phyloP scores from a whole-genome alignment of 2,329 filamentous ascomycete species.

The Annulohypoxylon truncatum region DNA sequence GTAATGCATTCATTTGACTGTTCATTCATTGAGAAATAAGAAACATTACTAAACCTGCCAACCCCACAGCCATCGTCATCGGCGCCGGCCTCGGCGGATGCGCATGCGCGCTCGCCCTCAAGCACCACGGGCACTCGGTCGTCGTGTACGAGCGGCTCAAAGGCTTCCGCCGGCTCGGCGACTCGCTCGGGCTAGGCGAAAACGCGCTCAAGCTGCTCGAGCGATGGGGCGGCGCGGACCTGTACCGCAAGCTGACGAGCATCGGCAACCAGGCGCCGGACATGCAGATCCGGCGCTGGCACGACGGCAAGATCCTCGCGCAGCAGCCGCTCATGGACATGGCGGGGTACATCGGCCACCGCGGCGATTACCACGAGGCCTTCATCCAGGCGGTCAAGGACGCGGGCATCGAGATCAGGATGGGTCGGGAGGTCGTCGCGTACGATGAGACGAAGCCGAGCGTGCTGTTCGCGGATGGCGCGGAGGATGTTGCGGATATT shows the following conservation, averaged over 20 bases:
- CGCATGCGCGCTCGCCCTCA: conserved; percentile 60
- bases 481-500: conserved; percentile 57
- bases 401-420: conserved; percentile 54
- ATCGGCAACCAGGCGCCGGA: conserved; percentile 60
- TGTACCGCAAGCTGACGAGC: conserved; percentile 53
- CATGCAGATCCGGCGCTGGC: conserved; percentile 62
- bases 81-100: conserved; percentile 63
- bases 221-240: conserved; percentile 56
- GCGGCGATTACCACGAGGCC: conserved; percentile 58
- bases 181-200: conserved; percentile 59
- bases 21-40: neutral
- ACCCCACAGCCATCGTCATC: conserved; percentile 58
- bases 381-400: conserved; percentile 55
- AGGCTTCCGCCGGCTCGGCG: conserved; percentile 57
- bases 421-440: conserved; percentile 54
- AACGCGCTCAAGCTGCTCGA: conserved; percentile 59
- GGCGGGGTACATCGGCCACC: conserved; percentile 60
- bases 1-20: neutral
- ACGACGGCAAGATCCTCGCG: conserved; percentile 59
- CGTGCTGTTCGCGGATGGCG: conserved; percentile 52
- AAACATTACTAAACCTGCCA: conserved; percentile 2
- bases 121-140: conserved; percentile 59
- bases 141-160: conserved; percentile 58
- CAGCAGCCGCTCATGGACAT: conserved; percentile 63
- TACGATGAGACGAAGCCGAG: conserved; percentile 53